A percentile compares a stretch with the other conserved stretches of the same genome.
Evolutionary conservation across 2,329 filamentous ascomycete genomes (phyloP).

Genomic region (Colletotrichum sp.): DNA sequence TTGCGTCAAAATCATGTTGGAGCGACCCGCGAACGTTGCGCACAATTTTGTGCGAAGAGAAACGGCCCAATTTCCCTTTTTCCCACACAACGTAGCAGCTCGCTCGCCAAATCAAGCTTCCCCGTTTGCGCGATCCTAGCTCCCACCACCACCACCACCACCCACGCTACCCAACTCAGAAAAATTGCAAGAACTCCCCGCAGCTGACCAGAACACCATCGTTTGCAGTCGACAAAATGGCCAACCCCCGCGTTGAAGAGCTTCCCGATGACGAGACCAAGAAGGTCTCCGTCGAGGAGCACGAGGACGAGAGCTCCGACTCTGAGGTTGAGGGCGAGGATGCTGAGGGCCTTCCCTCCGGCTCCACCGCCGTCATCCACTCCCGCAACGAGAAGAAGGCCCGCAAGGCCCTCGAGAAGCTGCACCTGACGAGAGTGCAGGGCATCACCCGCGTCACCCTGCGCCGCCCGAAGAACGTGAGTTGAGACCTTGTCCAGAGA

Average conservation of each 20-base stretch:
- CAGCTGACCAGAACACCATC: conserved; percentile 2
- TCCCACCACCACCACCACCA: conserved; percentile 16
- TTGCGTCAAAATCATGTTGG: background rate
- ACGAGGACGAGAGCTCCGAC: conserved; percentile 74
- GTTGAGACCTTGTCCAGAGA: conserved; percentile 44
- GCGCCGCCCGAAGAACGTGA: conserved; percentile 97
- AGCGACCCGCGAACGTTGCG: background rate
- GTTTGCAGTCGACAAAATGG: conserved; percentile 68
- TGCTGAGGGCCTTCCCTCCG: conserved; percentile 67
- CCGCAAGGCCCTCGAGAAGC: conserved; percentile 98
- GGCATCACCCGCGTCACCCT: conserved; percentile 99
- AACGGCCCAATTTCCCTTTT: conserved; percentile 4
- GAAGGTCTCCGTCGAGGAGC: conserved; percentile 80
- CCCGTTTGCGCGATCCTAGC: conserved; percentile 18
- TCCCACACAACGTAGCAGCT: background rate
- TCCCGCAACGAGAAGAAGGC: conserved; percentile 99
- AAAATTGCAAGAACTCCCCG: background rate
- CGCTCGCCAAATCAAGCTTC: conserved; percentile 18
- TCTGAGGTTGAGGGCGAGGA: conserved; percentile 66
- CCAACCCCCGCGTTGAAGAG: conserved; percentile 98
- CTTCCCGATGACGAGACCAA: conserved; percentile 89
- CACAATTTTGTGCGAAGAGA: conserved; percentile 13
- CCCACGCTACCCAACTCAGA: background rate
- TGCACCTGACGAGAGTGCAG: conserved; percentile 93
- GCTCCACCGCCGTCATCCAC: conserved; percentile 89